A percentile compares a stretch with the other conserved stretches of the same genome.
These are phyloP conservation scores for Vanrija sp. DNA, from an alignment of 1,284 basidiomycete genomes.

Conservation along the genomic window DNA sequence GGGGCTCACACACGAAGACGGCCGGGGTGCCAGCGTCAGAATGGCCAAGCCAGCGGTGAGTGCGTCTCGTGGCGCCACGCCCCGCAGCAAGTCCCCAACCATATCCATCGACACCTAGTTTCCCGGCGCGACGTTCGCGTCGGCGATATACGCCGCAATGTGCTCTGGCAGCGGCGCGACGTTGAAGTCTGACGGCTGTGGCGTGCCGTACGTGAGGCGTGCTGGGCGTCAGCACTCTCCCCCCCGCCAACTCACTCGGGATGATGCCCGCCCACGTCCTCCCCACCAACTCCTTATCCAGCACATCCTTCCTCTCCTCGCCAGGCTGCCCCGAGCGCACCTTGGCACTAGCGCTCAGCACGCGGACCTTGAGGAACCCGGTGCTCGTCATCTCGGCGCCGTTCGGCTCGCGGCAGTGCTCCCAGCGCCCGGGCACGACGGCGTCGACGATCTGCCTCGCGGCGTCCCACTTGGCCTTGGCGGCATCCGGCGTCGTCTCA, in stretches of 20 bases:
- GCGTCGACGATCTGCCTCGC: conserved; percentile 18
- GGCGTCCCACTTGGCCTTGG: conserved; percentile 7
- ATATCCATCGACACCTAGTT: too few species aligned
- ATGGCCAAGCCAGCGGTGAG: too few species aligned
- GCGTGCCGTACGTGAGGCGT: conserved; percentile 5
- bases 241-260: conserved; percentile 6
- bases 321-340: conserved; percentile 20
- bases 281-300: conserved; percentile 14
- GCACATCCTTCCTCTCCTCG: conserved; percentile 24
- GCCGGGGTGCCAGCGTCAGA: too few species aligned
- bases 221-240: neutral
- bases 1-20: too few species aligned
- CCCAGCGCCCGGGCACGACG: conserved; percentile 26
- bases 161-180: neutral
- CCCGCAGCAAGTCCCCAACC: too few species aligned
- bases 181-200: conserved; percentile 5
- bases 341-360: conserved; percentile 33
- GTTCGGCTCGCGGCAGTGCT: conserved; percentile 20
- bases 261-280: conserved; percentile 30
- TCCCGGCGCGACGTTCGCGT: too few species aligned
- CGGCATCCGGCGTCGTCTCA: neutral
- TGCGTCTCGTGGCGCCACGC: too few species aligned
- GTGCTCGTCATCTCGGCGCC: conserved; percentile 26
- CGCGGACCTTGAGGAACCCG: conserved; percentile 27
- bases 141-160: neutral